Percentiles rank a stretch among this genome's conserved stretches.
Evolutionary conservation across 2,329 filamentous ascomycete genomes (phyloP).

Genomic region (Leptodontidium sp.): DNA sequence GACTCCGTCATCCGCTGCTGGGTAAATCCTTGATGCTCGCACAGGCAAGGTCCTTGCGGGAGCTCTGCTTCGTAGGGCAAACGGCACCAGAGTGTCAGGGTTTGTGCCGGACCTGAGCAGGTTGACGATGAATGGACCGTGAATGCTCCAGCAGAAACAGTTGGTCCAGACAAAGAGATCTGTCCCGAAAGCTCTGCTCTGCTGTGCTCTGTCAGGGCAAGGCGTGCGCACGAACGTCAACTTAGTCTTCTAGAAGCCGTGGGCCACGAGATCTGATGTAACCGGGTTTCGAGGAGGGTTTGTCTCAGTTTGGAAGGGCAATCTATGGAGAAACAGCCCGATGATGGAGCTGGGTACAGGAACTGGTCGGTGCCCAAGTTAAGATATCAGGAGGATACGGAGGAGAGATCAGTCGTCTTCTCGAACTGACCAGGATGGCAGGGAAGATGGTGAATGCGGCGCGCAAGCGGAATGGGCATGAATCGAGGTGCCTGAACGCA

Average conservation of each 20-base stretch:
- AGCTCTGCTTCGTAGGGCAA: constrained; percentile 39
- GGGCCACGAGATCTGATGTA: constrained; percentile 17
- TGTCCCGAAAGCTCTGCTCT: not conserved
- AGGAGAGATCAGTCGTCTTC: constrained; percentile 9
- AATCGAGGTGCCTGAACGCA: constrained; percentile 31
- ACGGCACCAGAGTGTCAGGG: constrained; percentile 37
- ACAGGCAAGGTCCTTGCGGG: constrained; percentile 43
- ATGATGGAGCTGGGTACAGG: constrained; percentile 31
- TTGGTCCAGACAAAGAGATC: constrained; percentile 3
- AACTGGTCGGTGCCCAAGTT: constrained; percentile 29
- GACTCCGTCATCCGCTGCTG: constrained; percentile 39
- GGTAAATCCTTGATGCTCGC: constrained; percentile 42
- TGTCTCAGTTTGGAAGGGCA: constrained; percentile 23
- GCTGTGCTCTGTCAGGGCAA: constrained; percentile 11
- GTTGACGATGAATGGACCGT: not conserved
- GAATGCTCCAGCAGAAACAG: constrained; percentile 1
- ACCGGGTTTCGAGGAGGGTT: constrained; percentile 21
- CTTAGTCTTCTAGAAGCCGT: constrained; percentile 36
- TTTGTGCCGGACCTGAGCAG: constrained; percentile 20
- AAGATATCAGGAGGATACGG: constrained; percentile 24
- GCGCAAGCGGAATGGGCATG: constrained; percentile 32
- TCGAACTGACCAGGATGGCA: not conserved
- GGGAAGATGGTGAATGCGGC: constrained; percentile 13
- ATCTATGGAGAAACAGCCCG: constrained; percentile 31
- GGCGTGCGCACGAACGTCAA: constrained; percentile 22